A percentile compares a stretch with the other conserved stretches of the same genome.
Conservation (phyloP, 2,329 filamentous ascomycete species). For the Trichoderma asperellum region DNA sequence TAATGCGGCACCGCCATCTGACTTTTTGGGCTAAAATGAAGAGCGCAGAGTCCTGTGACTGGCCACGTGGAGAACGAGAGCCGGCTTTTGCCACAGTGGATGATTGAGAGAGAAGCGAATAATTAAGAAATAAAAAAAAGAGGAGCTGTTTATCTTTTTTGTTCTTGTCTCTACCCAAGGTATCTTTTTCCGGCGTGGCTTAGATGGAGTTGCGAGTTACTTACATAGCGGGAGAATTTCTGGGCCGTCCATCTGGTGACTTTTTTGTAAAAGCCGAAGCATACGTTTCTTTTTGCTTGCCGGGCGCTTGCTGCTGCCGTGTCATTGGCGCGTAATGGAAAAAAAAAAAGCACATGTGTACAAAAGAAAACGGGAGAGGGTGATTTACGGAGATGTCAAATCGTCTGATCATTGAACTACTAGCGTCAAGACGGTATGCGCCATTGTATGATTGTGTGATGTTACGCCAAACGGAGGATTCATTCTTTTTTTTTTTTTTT, state of each 20-base stretch:
- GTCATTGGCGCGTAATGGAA: not conserved
- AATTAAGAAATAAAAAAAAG: not conserved
- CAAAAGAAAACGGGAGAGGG: not conserved
- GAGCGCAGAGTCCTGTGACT: constrained; percentile 14
- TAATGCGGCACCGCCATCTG: constrained; percentile 8
- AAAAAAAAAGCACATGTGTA: not conserved
- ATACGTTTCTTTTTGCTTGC: not conserved
- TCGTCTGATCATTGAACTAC: constrained; percentile 5
- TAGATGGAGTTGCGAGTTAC: not conserved
- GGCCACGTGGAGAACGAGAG: constrained; percentile 20
- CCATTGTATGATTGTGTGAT: not conserved
- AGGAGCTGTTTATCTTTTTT: not conserved
- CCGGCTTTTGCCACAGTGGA: constrained; percentile 23
- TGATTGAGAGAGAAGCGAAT: not conserved
- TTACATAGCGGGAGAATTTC: not conserved
- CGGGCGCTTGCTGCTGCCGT: constrained; percentile 14
- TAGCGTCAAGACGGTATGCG: not conserved
- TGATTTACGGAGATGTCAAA: not conserved
- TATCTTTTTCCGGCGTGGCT: not conserved
- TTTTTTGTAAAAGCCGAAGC: not conserved
- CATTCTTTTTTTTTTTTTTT: not conserved
- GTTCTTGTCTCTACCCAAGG: not conserved
- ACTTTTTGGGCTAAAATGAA: not conserved
- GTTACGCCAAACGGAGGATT: constrained; percentile 11
- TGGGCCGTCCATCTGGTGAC: not conserved